Base-by-base conservation (phyloP, 768 basidiomycete genomes). In the Rhodosporidiobolus sp. region DNA sequence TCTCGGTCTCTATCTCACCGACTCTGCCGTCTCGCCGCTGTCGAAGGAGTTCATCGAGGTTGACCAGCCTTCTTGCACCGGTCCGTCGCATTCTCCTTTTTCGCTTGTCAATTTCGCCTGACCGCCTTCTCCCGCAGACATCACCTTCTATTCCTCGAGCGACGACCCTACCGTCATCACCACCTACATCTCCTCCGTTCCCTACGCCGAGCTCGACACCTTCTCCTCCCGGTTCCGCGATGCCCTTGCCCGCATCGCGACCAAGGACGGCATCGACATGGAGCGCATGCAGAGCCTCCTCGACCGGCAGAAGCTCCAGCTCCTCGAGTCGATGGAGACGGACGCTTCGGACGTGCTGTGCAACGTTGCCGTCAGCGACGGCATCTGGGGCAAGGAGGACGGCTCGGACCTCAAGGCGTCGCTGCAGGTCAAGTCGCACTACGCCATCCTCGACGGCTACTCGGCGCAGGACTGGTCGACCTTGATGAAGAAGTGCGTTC, bases 11-110 rank as follows among this genome's bases (percentile, higher is more conserved):
- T 99, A 99, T 79, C 83, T 99, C 35, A 94, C 93, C 49, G 91
- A 91, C 59, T 80, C 80, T 0, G 79, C 83, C 3, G 81, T 83
- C 45, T 79, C 81, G 14, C 83, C 84, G 4, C 77, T 85, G 34
- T 80, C 80, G 78, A 96, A 94, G 81, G 91, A 94, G 81, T 96
- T 90, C 73, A 85, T 98, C 53, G 96, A 99, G 81, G 90, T 89
- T 63, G 88, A 93, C 75, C 87, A 88, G 59, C 96, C 96, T 0
- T 85, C 91, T 62, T 96, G 93, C 69, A 83, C 82, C 5, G 77
- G 92, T 91, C 76, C 53, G 85, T 79, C 28, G 63, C 32, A 50
- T 53, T 35, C 24, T 46, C 43, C n/a, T n/a, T n/a, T n/a, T n/a
- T n/a, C 60, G 28, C 26, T 61, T 46, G n/a, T 53, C 16, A 22